A percentile compares a stretch with the other conserved stretches of the same genome.
These are phyloP conservation scores for Pyrrhoderma lamaoense DNA, from an alignment of 1,284 basidiomycete genomes.

Conservation along the genomic window DNA sequence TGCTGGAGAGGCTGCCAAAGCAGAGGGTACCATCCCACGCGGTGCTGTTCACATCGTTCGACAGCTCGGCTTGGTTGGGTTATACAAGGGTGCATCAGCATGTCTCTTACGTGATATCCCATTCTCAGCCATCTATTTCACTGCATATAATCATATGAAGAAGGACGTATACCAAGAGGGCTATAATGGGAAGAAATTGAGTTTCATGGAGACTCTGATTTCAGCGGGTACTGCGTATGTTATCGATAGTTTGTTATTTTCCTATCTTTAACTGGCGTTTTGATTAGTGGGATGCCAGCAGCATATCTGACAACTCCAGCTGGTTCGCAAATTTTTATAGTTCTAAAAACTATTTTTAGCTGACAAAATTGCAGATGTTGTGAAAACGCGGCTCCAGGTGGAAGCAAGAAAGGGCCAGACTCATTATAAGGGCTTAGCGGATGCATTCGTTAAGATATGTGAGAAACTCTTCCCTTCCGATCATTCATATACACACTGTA, in stretches of 20 bases:
- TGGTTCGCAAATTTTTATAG: slow-evolving; percentile 37
- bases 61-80: slow-evolving; percentile 84
- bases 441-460: slow-evolving; percentile 91
- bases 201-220: slow-evolving; percentile 84
- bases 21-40: slow-evolving; percentile 69
- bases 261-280: slow-evolving; percentile 15
- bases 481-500: background rate
- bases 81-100: slow-evolving; percentile 88
- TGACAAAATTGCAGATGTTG: slow-evolving; percentile 62
- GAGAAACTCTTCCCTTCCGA: slow-evolving; percentile 26
- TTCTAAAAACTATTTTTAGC: slow-evolving; percentile 18
- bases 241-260: no score
- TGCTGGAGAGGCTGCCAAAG: slow-evolving; percentile 89
- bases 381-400: slow-evolving; percentile 98
- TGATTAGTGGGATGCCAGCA: slow-evolving; percentile 85
- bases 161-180: slow-evolving; percentile 94
- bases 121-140: slow-evolving; percentile 82
- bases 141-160: slow-evolving; percentile 79
- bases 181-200: slow-evolving; percentile 88
- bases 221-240: slow-evolving; percentile 73
- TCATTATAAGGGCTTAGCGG: slow-evolving; percentile 83
- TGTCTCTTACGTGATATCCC: slow-evolving; percentile 92
- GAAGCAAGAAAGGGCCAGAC: slow-evolving; percentile 92
- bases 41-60: slow-evolving; percentile 91
- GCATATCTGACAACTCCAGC: slow-evolving; percentile 82